Conservation (phyloP, 1,284 basidiomycete species). For the Stereum hirsutum region DNA sequence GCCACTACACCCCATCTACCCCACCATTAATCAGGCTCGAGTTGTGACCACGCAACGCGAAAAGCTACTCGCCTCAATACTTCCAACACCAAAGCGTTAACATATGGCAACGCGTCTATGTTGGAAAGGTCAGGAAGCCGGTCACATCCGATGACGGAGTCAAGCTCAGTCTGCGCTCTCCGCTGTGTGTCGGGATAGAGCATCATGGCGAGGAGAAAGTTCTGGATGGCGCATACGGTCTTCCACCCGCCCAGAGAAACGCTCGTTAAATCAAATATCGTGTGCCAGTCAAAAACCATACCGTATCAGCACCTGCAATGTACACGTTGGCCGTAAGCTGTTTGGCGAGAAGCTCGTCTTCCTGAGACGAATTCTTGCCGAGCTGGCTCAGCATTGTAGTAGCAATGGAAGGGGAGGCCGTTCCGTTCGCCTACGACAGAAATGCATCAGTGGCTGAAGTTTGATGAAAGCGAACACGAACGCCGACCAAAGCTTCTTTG, state of each 20-base stretch:
- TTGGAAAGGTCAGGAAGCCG: conserved; percentile 14
- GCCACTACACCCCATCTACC: conserved; percentile 15
- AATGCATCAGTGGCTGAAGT: not conserved
- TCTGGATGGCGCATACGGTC: conserved; percentile 13
- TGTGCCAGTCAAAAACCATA: not conserved
- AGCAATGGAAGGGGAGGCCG: conserved; percentile 1
- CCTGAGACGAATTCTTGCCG: conserved; percentile 4
- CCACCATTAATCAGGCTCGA: no score
- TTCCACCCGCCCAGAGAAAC: not conserved
- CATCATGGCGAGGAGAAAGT: conserved; percentile 17
- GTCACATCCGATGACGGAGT: conserved; percentile 11
- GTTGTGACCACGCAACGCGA: no score
- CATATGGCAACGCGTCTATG: conserved; percentile 10
- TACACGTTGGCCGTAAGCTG: conserved; percentile 8
- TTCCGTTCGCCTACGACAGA: conserved; percentile 5
- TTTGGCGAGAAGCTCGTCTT: conserved; percentile 5
- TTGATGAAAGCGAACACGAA: not conserved
- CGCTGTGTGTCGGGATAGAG: conserved; percentile 16
- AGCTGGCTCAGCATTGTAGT: conserved; percentile 3
- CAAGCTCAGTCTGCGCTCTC: conserved; percentile 19
- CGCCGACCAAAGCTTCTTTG: conserved; percentile 17
- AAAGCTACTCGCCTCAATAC: no score
- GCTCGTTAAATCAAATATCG: not conserved
- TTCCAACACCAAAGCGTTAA: conserved; percentile 16
- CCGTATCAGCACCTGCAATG: conserved; percentile 3